Base-by-base conservation (phyloP, 345 rosid genomes). In the Orychophragmus violaceus region DNA sequence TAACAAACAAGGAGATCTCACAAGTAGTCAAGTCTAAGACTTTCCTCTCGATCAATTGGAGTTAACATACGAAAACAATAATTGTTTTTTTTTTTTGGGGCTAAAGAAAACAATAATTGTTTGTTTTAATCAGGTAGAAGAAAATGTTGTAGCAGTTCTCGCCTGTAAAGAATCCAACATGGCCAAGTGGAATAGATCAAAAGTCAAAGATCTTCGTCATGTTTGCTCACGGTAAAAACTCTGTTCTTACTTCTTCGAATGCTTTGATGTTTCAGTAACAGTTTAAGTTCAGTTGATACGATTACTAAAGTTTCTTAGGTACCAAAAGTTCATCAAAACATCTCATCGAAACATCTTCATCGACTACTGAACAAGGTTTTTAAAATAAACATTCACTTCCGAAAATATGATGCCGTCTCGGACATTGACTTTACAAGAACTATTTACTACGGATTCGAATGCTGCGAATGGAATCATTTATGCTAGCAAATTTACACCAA, bases 161-260 rank as follows among this genome's bases (percentile, higher is more conserved):
- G 58, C 88, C 96, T 8, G 90, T 85, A 41, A 87, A 89, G 83
- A 84, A 85, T 77, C 85, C 79, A 70, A 84, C 92, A 45, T 91
- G 98, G 96, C 87, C 87, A 6, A 92, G 90, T 65, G 96, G 97
- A 45, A 82, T 79, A 66, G 63, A 68, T 52, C 51, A 64, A 68
- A 72, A 70, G 69, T 82, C n/a, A 70, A 54, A 4, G 14, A 22
- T 54, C 8, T 44, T 28, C 0, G 19, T 13, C 3, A 19, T 13
- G 41, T 36, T 11, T 60, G 48, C 41, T 41, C 5, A 3, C 27
- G 8, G 4, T 25, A 39, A n/a, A 39, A n/a, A 49, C 62, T 59
- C 6, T 69, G 39, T 28, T 59, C 13, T 59, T 60, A 14, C 67
- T 60, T 60, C n/a, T 51, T 32, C 36, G 19, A 67, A 27, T 35